phyloP scores from a whole-genome alignment of 192 early-diverging fungal species.

The Oehlia diaphana region DNA sequence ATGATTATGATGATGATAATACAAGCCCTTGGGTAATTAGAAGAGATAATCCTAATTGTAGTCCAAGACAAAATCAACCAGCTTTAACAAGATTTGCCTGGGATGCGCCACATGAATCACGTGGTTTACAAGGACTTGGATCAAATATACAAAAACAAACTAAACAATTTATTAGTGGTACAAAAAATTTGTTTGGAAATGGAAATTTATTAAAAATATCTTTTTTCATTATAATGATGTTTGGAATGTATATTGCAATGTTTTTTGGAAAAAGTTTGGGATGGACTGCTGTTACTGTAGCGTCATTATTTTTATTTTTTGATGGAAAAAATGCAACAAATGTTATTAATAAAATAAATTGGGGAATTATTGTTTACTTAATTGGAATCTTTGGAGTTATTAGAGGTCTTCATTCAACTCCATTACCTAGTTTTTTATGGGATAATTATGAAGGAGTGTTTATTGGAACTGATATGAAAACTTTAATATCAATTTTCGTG shows the following conservation, averaged over 20 bases:
- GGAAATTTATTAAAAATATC: neutral
- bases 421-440: conserved; percentile 1
- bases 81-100: neutral
- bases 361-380: neutral
- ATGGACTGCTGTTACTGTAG: neutral
- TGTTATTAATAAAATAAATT: conserved; percentile 1
- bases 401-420: neutral
- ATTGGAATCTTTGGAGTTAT: conserved; percentile 10
- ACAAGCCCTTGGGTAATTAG: neutral
- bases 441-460: neutral
- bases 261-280: conserved; percentile 4
- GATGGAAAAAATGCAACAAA: neutral
- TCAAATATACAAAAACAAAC: conserved; percentile 12
- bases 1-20: neutral
- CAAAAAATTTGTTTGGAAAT: neutral
- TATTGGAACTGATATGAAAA: neutral
- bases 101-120: neutral
- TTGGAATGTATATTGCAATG: conserved; percentile 5
- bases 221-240: neutral
- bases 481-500: neutral
- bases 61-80: neutral
- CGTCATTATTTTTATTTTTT: neutral
- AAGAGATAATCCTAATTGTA: neutral
- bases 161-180: neutral
- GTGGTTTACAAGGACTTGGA: neutral